Percentiles rank a stretch among this genome's conserved stretches.
These are phyloP conservation scores for Cucurbita pepo DNA, from an alignment of 306 rosid genomes.

Conservation along the genomic window DNA sequence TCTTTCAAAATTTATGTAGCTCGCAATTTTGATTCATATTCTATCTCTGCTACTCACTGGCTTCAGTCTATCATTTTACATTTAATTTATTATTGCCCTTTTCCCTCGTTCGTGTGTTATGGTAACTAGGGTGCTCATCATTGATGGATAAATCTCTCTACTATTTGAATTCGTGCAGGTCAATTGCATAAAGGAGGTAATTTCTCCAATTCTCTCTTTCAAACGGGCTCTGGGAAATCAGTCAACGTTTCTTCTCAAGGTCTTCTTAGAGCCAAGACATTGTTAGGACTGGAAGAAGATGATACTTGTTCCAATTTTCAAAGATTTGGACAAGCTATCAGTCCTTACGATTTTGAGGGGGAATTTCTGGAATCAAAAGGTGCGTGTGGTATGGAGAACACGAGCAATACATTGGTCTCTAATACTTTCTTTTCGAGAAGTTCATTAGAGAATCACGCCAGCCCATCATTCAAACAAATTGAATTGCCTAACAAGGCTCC, in stretches of 20 bases:
- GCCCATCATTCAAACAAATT: constrained; percentile 8
- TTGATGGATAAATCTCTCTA: not conserved
- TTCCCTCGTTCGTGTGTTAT: not conserved
- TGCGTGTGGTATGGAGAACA: constrained; percentile 3
- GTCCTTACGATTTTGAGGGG: constrained; percentile 1
- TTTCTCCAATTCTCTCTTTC: constrained; percentile 54
- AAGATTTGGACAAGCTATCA: constrained; percentile 12
- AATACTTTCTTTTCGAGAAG: constrained; percentile 11
- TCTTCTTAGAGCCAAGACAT: constrained; percentile 49
- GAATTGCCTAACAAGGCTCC: constrained; percentile 10
- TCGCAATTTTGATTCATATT: not conserved
- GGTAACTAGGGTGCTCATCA: not conserved
- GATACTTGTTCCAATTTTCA: constrained; percentile 12
- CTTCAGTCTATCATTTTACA: not conserved
- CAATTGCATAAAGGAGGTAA: constrained; percentile 20
- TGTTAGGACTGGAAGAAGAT: constrained; percentile 37
- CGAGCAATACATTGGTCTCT: not conserved
- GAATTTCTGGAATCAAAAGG: constrained; percentile 10
- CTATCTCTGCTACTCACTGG: not conserved
- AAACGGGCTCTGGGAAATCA: constrained; percentile 59
- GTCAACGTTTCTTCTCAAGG: constrained; percentile 57
- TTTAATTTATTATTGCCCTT: not conserved
- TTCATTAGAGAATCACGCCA: constrained; percentile 12
- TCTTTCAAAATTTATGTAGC: not conserved
- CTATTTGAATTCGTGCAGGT: constrained; percentile 18